Conservation (phyloP, 2,329 filamentous ascomycete genomes). For the Calonectria honghensis region DNA sequence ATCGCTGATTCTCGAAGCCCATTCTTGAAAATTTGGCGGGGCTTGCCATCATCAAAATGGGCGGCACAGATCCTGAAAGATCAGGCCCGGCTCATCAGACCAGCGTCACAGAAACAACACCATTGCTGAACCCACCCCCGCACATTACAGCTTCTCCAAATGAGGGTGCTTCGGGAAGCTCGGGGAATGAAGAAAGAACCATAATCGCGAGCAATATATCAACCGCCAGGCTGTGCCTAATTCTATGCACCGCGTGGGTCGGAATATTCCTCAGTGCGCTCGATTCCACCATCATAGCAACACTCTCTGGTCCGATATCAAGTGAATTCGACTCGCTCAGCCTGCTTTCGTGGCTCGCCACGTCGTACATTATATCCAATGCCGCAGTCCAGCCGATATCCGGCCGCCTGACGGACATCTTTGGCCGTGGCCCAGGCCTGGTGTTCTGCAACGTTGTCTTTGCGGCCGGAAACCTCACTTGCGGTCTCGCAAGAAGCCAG, state of each 20-base stretch:
- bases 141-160: not conserved
- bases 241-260: not conserved
- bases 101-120: not conserved
- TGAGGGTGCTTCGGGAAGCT: not conserved
- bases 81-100: not conserved
- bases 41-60: not conserved
- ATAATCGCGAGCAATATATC: not conserved
- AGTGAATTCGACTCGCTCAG: not conserved
- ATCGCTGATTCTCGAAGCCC: not conserved
- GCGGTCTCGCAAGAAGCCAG: conserved; percentile 79
- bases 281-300: conserved; percentile 6
- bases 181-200: not conserved
- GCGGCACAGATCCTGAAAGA: not conserved
- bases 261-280: not conserved
- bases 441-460: conserved; percentile 85
- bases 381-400: conserved; percentile 70
- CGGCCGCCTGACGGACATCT: conserved; percentile 87
- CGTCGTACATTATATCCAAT: conserved; percentile 2
- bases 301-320: not conserved
- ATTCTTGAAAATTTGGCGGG: not conserved
- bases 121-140: not conserved
- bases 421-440: conserved; percentile 82
- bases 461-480: conserved; percentile 83
- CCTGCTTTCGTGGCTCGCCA: conserved; percentile 54
- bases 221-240: not conserved